Base-by-base conservation (phyloP, 2,329 filamentous ascomycete genomes). In the Thermothelomyces thermophilus region DNA sequence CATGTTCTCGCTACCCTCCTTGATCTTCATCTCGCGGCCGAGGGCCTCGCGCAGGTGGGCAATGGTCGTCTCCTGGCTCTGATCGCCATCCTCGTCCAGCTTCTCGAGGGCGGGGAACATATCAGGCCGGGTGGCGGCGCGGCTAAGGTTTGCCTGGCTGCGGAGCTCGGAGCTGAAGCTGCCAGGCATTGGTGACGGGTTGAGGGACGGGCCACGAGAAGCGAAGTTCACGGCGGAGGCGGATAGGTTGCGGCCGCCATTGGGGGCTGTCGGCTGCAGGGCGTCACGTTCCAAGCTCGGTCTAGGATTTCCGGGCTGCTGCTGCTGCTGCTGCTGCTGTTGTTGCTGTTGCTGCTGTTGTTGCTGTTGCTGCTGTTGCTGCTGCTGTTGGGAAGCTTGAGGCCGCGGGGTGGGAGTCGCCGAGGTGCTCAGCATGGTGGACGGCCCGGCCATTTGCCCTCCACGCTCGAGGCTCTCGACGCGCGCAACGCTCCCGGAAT, bases 1-100 rank as follows among this genome's bases (percentile, higher is more conserved):
- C 80, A 98, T 84, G 66, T 98, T 98, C 73, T 98, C 93, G 51
- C 91, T 96, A 17, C 93, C 93, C 62, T 91, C 87, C 68, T 95
- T 96, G 65, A 98, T 97, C 74, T 97, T 97, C 71, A 90, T 84
- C 71, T 98, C 94, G 62, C 94, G 91, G 59, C 90, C 91, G 56
- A 98, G 84, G 63, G 85, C 81, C 60, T 96, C 90, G 62, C 86
- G 84, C 55, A 96, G 77, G 45, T 80, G 75, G 19, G 83, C 79
- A 61, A 95, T 82, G 35, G 82, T 79, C 67, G 89, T 83, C 65
- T 95, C 89, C 13, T 82, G 76, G 9, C 75, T 76, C 14, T 65
- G 55, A 59, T 72, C 58, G 62, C 68, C 68, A 52, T 82, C 79
- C 46, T 69, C 68, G 53, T 81, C 83, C 31, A 79, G 63, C 61